These are phyloP conservation scores for Sanghuangporus sanghuang DNA, from an alignment of 1,284 basidiomycete genomes.

Conservation along the genomic window DNA sequence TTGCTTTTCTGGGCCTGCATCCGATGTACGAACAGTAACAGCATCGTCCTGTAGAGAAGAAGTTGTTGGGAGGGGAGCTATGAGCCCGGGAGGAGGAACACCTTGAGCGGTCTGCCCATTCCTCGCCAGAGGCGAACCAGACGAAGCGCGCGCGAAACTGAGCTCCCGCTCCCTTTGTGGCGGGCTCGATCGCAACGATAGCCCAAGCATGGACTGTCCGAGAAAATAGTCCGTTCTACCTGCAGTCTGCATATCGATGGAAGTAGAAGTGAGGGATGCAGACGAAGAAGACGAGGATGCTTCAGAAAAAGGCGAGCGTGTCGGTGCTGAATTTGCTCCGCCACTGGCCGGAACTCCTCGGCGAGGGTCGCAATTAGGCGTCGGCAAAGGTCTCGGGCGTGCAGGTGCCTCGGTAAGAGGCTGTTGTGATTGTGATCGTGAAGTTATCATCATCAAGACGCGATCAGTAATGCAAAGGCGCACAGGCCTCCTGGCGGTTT, in stretches of 20 bases:
- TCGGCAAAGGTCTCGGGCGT: not conserved
- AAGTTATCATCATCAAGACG: not conserved
- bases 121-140: not conserved
- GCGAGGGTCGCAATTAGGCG: not conserved
- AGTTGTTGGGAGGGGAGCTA: conserved; percentile 57
- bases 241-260: not conserved
- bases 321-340: not conserved
- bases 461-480: not conserved
- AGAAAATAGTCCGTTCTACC: not conserved
- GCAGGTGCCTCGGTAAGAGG: not conserved
- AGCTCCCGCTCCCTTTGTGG: not conserved
- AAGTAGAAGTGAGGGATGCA: not conserved
- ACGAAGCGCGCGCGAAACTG: not conserved
- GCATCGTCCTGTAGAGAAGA: conserved; percentile 45
- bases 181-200: not conserved
- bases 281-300: not conserved
- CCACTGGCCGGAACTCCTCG: not conserved
- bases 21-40: conserved; percentile 41
- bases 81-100: conserved; percentile 45
- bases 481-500: too few species aligned
- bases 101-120: not conserved
- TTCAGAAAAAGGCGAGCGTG: not conserved
- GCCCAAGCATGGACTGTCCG: not conserved
- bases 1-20: conserved; percentile 54
- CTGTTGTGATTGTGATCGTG: not conserved